Evolutionary conservation across 78 protist species (phyloP), one percentile per base, ranked within the genome.

Genomic region (Thecamonas trahens): DNA sequence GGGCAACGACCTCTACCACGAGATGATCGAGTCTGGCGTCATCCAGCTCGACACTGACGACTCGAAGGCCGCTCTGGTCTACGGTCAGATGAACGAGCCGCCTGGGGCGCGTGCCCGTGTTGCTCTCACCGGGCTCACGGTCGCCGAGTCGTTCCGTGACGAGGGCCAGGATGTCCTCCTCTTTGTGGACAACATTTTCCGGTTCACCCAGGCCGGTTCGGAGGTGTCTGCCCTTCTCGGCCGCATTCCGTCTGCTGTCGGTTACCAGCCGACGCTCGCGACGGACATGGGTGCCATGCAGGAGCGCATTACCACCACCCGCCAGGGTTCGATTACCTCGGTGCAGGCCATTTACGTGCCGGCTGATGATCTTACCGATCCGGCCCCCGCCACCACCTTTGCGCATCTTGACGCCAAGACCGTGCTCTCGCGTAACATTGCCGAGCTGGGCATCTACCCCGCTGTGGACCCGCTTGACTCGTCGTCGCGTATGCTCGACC

Each of bases 41-140:
- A 96, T 96, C 85, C 61, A 91, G 69, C 87, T 90, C 44, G 76
- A 76, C 45, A 79, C 79, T 15, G 85, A 72, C 50, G 66, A 53
- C 20, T 92, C 98, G 49, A 92, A 94, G 91, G 97, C 92, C 67
- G 91, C 97, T 35, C 90, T 96, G 22, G 97, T 96, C 63, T 96
- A 93, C 92, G 99, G 99, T 20, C 99, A 96, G 91, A 96, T 96
- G 99, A 96, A 96, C 91, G 99, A 94, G 85, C 98, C 99, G 64
- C 98, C 99, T 1, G 97, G 96, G 67, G 98, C 98, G 66, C 93
- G 99, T 63, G 96, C 97, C 70, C 97, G 99, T 72, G 99, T 96
- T 54, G 97, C 96, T 69, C 84, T 94, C 35, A 92, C 98, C 26
- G 99, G 94, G 64, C 85, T 96, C 50, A 91, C 99, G 37, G 85